Evolutionary conservation across 2,329 filamentous ascomycete genomes (phyloP).

Genomic region (Coniochaeta sp.): DNA sequence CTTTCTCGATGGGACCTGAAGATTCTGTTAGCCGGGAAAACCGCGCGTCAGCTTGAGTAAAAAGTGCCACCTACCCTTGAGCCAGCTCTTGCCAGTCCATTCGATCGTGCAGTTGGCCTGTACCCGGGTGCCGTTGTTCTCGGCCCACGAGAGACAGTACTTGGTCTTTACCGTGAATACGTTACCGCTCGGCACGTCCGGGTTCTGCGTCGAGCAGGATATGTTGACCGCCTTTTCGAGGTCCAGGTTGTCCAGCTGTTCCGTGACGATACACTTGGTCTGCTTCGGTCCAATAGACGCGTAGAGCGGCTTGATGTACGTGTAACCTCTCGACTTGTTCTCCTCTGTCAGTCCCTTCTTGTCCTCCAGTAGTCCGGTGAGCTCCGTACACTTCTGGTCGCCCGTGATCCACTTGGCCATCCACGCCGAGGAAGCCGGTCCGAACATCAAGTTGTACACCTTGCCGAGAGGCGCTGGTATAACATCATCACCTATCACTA

Average conservation of each 20-base stretch:
- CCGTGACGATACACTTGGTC: slow-evolving; percentile 87
- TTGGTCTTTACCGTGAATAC: slow-evolving; percentile 88
- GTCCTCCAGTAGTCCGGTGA: slow-evolving; percentile 65
- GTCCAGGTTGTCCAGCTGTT: slow-evolving; percentile 77
- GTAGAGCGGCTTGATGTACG: slow-evolving; percentile 86
- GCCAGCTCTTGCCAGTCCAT: slow-evolving; percentile 97
- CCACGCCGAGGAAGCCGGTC: slow-evolving; percentile 68
- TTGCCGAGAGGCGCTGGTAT: slow-evolving; percentile 86
- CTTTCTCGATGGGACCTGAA: slow-evolving; percentile 88
- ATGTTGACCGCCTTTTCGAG: slow-evolving; percentile 81
- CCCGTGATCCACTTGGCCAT: slow-evolving; percentile 80
- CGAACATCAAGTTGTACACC: slow-evolving; percentile 83
- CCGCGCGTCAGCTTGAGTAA: too few relatives aligned
- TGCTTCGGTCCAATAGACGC: slow-evolving; percentile 83
- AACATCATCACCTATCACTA: slow-evolving; percentile 74
- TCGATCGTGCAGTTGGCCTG: slow-evolving; percentile 87
- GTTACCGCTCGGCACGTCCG: slow-evolving; percentile 90
- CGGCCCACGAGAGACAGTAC: slow-evolving; percentile 90
- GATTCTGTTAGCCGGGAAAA: slow-evolving; percentile 5
- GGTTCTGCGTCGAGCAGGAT: slow-evolving; percentile 77
- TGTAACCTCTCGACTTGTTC: slow-evolving; percentile 66
- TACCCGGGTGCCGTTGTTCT: slow-evolving; percentile 76
- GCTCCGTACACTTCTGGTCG: slow-evolving; percentile 84
- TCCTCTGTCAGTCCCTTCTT: slow-evolving; percentile 71
- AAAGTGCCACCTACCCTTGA: slow-evolving; percentile 63